Base-by-base conservation (phyloP, 1,139 yeast species). In the Kluyveromyces sp. region DNA sequence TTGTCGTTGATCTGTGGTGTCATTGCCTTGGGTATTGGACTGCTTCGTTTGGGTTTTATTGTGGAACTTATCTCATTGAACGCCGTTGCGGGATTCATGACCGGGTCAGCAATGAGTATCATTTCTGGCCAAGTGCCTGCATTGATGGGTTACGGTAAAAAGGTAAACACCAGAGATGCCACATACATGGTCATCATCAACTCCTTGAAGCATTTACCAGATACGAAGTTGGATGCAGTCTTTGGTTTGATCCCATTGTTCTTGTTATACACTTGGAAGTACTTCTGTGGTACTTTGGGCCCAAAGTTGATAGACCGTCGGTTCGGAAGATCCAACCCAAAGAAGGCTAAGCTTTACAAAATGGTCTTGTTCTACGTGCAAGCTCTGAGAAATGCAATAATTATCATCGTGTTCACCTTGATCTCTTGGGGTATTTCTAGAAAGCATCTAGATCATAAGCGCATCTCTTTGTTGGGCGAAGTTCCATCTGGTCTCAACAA, bases 21-120 rank as follows among this genome's bases (percentile, higher is more conserved):
- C 48, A 81, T 87, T 51, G 80, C 95, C 9, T 69, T 83, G 15
- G 96, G 84, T 49, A 68, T 88, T 47, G 97, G 97, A 52, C 46
- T 89, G 12, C 68, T 89, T 52, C 75, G 96, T 57, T 70, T 89
- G 25, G 97, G 96, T 1, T 89, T 89, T 66, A 72, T 89, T 45
- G 77, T 89, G 42, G 97, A 89, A 61, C 80, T 84, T 60, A 87
- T 89, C 55, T 87, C 96, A 4, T 71, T 83, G 55, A 96, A 95
- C 32, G 95, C 96, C 0, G 95, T 89, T 39, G 75, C 88, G 70
- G 97, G 96, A 0, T 89, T 88, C 68, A 89, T 89, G 94, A 76
- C 94, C 33, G 96, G 96, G 44, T 87, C 96, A 11, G 96, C 96
- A 3, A 76, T 89, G 57, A 80, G 72, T 55, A 89, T 89, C 58